phyloP scores from a whole-genome alignment of 148 eudicot genomes.

The Linanthus parryae region DNA sequence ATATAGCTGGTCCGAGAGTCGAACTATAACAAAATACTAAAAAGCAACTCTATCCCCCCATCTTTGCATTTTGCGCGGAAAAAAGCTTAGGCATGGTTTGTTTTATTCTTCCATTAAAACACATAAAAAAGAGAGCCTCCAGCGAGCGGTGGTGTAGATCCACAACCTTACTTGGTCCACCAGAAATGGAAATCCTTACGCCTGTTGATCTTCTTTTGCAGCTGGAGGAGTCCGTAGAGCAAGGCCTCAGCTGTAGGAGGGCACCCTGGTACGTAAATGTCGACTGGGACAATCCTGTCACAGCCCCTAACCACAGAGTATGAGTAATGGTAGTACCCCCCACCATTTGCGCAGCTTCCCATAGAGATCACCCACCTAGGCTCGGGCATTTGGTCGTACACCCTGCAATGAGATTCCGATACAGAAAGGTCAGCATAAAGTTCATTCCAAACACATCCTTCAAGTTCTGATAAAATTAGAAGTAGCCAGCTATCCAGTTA shows the following conservation, averaged over 20 bases:
- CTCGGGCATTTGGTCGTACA: conserved; percentile 98
- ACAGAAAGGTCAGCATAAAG: no score
- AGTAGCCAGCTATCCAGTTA: no score
- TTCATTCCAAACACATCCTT: no score
- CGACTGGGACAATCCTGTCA: conserved; percentile 88
- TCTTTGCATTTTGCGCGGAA: no score
- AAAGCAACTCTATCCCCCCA: no score
- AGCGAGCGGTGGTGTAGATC: neutral
- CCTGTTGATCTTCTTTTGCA: conserved; percentile 94
- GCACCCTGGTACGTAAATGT: conserved; percentile 91
- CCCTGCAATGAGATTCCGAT: no score
- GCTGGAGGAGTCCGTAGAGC: conserved; percentile 83
- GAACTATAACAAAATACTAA: no score
- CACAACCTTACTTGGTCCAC: conserved; percentile 77
- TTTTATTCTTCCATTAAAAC: conserved; percentile 10
- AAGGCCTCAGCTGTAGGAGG: conserved; percentile 93
- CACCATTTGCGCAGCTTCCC: conserved; percentile 99
- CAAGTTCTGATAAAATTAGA: neutral
- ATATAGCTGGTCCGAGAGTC: no score
- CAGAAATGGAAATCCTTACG: conserved; percentile 93
- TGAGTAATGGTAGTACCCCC: conserved; percentile 95
- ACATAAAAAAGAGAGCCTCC: neutral
- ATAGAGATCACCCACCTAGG: conserved; percentile 99
- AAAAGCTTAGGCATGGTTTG: no score
- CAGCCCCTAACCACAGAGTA: conserved; percentile 94